These are phyloP conservation scores for Tolypocladium pustulatum DNA, from an alignment of 2,329 filamentous ascomycete genomes.

Conservation along the genomic window DNA sequence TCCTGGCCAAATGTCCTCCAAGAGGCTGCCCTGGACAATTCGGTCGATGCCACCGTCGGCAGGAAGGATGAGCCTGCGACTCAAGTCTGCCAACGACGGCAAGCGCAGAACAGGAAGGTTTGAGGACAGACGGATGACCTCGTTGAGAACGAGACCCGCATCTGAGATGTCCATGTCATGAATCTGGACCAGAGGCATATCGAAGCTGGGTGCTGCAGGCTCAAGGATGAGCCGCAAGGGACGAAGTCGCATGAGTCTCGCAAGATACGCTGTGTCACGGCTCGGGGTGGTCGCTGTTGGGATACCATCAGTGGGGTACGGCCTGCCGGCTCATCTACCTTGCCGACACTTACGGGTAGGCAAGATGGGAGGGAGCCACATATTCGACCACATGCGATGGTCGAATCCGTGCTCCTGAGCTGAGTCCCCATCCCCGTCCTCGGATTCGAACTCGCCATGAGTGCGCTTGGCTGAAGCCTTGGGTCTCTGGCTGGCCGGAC, in stretches of 20 bases:
- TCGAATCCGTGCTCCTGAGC: not conserved
- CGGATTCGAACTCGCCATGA: not conserved
- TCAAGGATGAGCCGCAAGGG: constrained; percentile 6
- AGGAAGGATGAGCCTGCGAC: not conserved
- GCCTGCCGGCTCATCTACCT: too few species aligned
- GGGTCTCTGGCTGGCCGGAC: not conserved
- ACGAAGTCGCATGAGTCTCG: constrained; percentile 5
- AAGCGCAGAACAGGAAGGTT: constrained; percentile 9
- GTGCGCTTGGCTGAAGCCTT: not conserved
- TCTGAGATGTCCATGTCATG: constrained; percentile 3
- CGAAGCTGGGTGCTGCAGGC: not conserved
- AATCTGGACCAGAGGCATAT: not conserved
- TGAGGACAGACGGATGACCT: constrained; percentile 1
- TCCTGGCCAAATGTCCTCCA: constrained; percentile 17
- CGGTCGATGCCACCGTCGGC: not conserved
- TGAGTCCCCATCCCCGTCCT: not conserved
- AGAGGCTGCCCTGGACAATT: constrained; percentile 11
- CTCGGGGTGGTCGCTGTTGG: constrained; percentile 3
- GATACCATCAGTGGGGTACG: not conserved
- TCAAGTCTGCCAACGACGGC: not conserved
- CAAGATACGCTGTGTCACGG: constrained; percentile 5
- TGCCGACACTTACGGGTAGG: not conserved
- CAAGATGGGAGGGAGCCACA: not conserved
- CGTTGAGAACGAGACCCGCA: constrained; percentile 7
- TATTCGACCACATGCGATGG: not conserved